phyloP scores from a whole-genome alignment of 768 basidiomycete species.

The Paxillus ammoniavirescens region DNA sequence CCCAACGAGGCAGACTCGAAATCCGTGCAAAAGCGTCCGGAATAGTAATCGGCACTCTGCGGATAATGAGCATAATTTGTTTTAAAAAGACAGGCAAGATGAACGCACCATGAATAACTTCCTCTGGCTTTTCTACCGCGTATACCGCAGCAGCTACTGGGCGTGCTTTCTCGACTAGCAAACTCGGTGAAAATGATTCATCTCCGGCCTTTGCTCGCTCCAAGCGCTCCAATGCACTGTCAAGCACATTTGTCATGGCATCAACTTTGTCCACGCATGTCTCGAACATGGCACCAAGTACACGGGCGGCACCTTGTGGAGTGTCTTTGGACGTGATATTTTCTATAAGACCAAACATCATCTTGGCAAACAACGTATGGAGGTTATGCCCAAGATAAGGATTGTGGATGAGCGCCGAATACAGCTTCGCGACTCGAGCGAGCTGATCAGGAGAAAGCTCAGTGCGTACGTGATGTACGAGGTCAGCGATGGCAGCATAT shows the following conservation, averaged over 20 bases:
- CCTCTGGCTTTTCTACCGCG: constrained; percentile 79
- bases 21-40: constrained; percentile 84
- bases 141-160: constrained; percentile 78
- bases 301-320: constrained; percentile 59
- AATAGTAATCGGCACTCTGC: constrained; percentile 84
- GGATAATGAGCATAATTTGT: constrained; percentile 3
- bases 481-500: constrained; percentile 87
- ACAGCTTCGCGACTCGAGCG: constrained; percentile 75
- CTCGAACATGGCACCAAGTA: constrained; percentile 78
- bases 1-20: constrained; percentile 73
- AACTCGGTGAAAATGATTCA: constrained; percentile 46
- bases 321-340: constrained; percentile 76
- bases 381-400: constrained; percentile 74
- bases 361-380: constrained; percentile 89
- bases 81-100: neutral
- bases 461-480: constrained; percentile 85
- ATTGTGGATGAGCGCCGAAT: constrained; percentile 88
- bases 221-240: constrained; percentile 43
- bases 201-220: constrained; percentile 45
- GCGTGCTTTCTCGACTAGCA: constrained; percentile 80
- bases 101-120: constrained; percentile 70
- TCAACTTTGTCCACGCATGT: constrained; percentile 83
- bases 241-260: constrained; percentile 65
- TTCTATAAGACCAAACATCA: constrained; percentile 88
- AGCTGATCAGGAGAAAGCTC: constrained; percentile 80